Conservation (phyloP, 108 stramenopile genomes). For the Cyclotella atomus region DNA sequence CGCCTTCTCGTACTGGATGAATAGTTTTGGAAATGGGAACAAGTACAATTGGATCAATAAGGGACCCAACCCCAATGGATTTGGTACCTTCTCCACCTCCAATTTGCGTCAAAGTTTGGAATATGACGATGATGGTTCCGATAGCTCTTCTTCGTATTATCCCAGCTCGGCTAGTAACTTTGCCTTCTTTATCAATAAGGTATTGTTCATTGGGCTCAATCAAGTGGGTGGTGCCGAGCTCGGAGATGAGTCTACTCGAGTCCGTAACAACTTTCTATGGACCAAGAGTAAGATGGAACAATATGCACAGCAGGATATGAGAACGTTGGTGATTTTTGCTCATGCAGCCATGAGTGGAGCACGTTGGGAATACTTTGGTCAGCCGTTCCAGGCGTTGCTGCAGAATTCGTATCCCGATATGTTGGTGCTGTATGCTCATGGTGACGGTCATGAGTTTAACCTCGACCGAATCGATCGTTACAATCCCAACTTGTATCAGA, state of each 20-base stretch:
- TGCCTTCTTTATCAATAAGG: constrained; percentile 25
- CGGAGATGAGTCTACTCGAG: constrained; percentile 34
- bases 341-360: constrained; percentile 25
- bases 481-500: constrained; percentile 19
- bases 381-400: constrained; percentile 30
- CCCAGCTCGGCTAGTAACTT: constrained; percentile 21
- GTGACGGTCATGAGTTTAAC: constrained; percentile 33
- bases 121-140: constrained; percentile 9
- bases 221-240: constrained; percentile 30
- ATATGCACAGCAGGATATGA: constrained; percentile 23
- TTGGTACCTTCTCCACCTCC: constrained; percentile 27
- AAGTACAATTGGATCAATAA: constrained; percentile 9
- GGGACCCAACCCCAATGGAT: constrained; percentile 22
- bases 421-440: constrained; percentile 32
- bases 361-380: constrained; percentile 28
- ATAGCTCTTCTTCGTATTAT: constrained; percentile 1
- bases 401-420: constrained; percentile 18
- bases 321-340: constrained; percentile 36
- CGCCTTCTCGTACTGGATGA: constrained; percentile 39
- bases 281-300: constrained; percentile 31
- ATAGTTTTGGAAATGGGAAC: constrained; percentile 40
- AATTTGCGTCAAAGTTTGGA: constrained; percentile 12
- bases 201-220: constrained; percentile 38
- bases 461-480: constrained; percentile 9
- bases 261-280: constrained; percentile 33